Base-by-base conservation (phyloP, 768 basidiomycete species). In the Candolleomyces efflorescens region DNA sequence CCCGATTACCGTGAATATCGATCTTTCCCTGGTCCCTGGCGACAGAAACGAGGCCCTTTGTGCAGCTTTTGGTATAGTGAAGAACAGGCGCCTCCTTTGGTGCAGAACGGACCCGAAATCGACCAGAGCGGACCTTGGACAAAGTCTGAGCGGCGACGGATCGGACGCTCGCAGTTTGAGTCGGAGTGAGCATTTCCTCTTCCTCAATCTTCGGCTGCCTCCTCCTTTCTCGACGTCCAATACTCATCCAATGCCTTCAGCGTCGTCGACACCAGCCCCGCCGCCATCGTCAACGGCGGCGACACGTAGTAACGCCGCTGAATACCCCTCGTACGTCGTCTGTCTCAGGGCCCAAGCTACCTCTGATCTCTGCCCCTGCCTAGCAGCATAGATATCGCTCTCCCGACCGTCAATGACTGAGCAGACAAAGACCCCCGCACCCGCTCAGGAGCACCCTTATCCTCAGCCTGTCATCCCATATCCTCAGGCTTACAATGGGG, bases 151-250 rank as follows among this genome's bases (percentile, higher is more conserved):
- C 76, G 69, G 66, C 70, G 71, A 65, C 66, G 67, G 66, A 66
- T 74, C 74, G 69, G 73, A 73, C 72, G 67, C 72, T 62, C 56
- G 59, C 58, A 54, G 43, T 75, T 76, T 76, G 68, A 75, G 69
- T 75, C 76, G 74, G 75, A 77, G 77, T 76, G 72, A 74, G 73
- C 69, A 68, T 71, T 73, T 71, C 70, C 64, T 59, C 68, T 66
- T 65, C 65, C 67, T 59, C 62, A 54, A 41, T 62, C 37, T 59
- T 52, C 57, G 51, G 50, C 46, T 56, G 22, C 56, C 43, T n/a
- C 43, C 44, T 43, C 53, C 38, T 22, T 36, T 53, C 37, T 54
- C 47, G 53, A 53, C 60, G 49, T 61, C 45, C 59, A 52, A 50
- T 41, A 47, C 53, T 62, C 48, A 57, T 60, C 32, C 45, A 48